phyloP scores from a whole-genome alignment of 1,284 basidiomycete genomes.

The Naganishia cerealis region DNA sequence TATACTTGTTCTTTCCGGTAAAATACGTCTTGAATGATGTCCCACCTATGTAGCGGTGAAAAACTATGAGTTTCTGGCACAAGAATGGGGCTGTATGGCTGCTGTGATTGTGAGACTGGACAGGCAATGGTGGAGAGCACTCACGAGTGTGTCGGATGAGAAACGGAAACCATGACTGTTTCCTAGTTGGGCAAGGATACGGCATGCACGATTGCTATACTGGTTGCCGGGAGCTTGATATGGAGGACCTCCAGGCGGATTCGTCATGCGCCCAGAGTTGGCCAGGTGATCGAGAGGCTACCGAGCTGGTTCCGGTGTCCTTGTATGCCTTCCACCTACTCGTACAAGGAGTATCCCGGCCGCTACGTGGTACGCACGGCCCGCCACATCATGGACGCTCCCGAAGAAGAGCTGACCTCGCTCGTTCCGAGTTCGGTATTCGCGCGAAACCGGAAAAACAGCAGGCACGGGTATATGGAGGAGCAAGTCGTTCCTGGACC shows the following conservation, averaged over 20 bases:
- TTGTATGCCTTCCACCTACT: too few species aligned
- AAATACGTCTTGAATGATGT: slow-evolving; percentile 55
- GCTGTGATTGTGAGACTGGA: too few species aligned
- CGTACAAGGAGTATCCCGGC: too few species aligned
- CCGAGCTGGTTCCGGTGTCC: too few species aligned
- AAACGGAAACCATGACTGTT: slow-evolving; percentile 15
- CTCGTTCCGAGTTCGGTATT: slow-evolving; percentile 19
- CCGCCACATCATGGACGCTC: neutral
- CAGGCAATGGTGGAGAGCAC: neutral
- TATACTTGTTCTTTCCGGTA: slow-evolving; percentile 76
- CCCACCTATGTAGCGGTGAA: slow-evolving; percentile 45
- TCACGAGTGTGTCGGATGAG: slow-evolving; percentile 21
- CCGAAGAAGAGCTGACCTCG: neutral
- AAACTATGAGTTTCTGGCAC: neutral
- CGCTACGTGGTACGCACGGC: too few species aligned
- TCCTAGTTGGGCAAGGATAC: neutral
- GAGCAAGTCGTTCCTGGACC: slow-evolving; percentile 11
- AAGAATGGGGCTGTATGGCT: too few species aligned
- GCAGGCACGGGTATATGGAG: neutral
- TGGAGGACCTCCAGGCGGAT: neutral
- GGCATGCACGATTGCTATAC: neutral
- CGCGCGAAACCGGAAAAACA: slow-evolving; percentile 13
- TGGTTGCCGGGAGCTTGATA: too few species aligned
- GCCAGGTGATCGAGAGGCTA: too few species aligned
- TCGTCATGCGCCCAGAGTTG: slow-evolving; percentile 2